Evolutionary conservation across 805 yeast species (phyloP).

Genomic region (Wickerhamomyces canadensis): DNA sequence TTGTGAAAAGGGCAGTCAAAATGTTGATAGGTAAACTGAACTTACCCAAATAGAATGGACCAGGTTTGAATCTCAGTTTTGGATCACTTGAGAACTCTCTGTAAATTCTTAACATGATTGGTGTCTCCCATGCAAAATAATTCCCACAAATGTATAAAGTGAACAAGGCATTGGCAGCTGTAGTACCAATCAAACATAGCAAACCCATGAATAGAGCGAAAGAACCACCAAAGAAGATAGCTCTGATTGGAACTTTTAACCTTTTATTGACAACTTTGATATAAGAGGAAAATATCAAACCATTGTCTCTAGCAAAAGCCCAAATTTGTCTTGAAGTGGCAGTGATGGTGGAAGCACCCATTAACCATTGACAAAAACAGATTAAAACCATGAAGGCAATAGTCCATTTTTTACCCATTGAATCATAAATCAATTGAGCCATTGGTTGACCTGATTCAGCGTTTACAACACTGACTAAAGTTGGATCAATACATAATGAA

Average conservation of each 20-base stretch:
- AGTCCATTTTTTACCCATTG: slow-evolving; percentile 61
- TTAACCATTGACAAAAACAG: slow-evolving; percentile 54
- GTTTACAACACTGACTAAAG: slow-evolving; percentile 26
- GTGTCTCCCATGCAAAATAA: slow-evolving; percentile 57
- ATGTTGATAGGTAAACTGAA: slow-evolving; percentile 39
- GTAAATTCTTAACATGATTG: slow-evolving; percentile 47
- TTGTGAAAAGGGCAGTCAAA: slow-evolving; percentile 42
- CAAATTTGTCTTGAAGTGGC: slow-evolving; percentile 68
- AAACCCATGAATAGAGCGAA: slow-evolving; percentile 49
- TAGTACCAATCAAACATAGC: slow-evolving; percentile 49
- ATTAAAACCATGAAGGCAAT: slow-evolving; percentile 56
- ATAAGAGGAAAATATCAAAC: slow-evolving; percentile 50
- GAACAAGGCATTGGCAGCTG: slow-evolving; percentile 67
- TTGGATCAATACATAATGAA: slow-evolving; percentile 44
- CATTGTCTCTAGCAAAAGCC: slow-evolving; percentile 76
- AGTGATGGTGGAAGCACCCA: slow-evolving; percentile 58
- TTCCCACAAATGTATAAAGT: slow-evolving; percentile 59
- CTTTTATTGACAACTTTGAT: slow-evolving; percentile 50
- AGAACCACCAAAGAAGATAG: slow-evolving; percentile 48
- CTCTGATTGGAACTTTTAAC: slow-evolving; percentile 56
- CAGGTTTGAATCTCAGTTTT: slow-evolving; percentile 43
- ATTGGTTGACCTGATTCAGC: slow-evolving; percentile 50
- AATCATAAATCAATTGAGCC: slow-evolving; percentile 57
- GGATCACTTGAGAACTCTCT: slow-evolving; percentile 29
- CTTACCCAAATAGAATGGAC: slow-evolving; percentile 56